Base-by-base conservation (phyloP, 2,329 filamentous ascomycete species). In the Fusarium proliferatum region DNA sequence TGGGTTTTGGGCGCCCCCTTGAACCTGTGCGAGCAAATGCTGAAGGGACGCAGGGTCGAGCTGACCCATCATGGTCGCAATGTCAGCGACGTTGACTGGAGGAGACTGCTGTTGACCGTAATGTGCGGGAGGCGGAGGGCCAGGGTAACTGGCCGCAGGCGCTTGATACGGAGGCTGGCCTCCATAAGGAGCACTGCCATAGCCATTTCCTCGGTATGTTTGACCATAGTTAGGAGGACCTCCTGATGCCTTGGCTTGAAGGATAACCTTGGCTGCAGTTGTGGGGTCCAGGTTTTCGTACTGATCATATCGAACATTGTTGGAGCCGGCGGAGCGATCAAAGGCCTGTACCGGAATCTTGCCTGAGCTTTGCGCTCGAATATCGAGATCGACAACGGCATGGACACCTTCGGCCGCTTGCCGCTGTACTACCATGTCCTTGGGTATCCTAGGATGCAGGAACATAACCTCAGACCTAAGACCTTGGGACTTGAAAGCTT, bases 401-500 rank as follows among this genome's bases (percentile, higher is more conserved):
- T 94, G 88, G 3, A 98, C 96, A 23, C 96, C 96, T 81, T 98
- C 95, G 16, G 95, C 85, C 42, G 97, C 93, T 80, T 97, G 94
- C 59, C 93, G 89, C 74, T 94, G 91, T 59, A 98, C 90, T n/a
- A 97, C 91, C 9, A 92, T 89, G 41, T 92, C 90, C 70, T 95
- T 91, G 23, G 93, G 89, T 51, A 97, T 90, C 28, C 93, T 90
- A 36, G 94, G 91, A 62, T 91, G 92, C 51, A 98, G 86, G 75
- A 93, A 92, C 83, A 97, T 91, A 26, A 95, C 91, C 77, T 97
- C 93, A 19, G 92, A 91, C 67, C 89, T 92, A 42, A 98, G 85
- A 5, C 91, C 91, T 61, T 92, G 91, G 39, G 88, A 87, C 65
- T 89, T 87, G 80, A 98, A 97, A 1, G 91, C 88, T 39, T 88